Evolutionary conservation across 129 eudicot genomes (phyloP).

Genomic region (Flaveria sonorensis): DNA sequence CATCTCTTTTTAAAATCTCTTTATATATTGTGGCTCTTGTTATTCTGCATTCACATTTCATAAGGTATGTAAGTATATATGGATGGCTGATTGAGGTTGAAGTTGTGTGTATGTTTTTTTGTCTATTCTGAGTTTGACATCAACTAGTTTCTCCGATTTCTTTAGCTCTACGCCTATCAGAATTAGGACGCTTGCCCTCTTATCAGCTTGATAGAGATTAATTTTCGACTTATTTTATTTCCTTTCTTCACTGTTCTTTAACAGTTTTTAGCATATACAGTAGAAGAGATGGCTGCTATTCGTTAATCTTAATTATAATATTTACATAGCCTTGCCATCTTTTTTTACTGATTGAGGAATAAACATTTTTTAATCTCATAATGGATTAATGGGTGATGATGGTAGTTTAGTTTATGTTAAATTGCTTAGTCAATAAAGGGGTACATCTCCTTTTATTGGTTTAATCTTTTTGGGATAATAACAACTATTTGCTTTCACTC

Average conservation of each 20-base stretch:
- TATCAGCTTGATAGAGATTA: neutral
- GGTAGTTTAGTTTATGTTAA: neutral
- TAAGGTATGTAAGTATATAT: no score
- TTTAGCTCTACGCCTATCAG: no score
- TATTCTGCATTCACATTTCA: no score
- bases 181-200: no score
- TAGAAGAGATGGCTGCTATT: neutral
- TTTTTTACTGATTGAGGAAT: neutral
- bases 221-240: neutral
- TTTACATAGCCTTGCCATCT: neutral
- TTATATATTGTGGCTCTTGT: no score
- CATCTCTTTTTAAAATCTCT: no score
- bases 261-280: no score
- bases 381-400: neutral
- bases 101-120: no score
- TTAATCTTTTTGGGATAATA: neutral
- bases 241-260: neutral
- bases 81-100: no score
- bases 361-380: neutral
- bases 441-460: neutral
- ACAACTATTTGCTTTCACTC: constrained; percentile 9
- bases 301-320: no score
- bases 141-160: no score
- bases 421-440: constrained; percentile 13
- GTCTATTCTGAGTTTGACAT: no score